These are phyloP conservation scores for Mycena vitilis DNA, from an alignment of 768 basidiomycete genomes.

Conservation along the genomic window DNA sequence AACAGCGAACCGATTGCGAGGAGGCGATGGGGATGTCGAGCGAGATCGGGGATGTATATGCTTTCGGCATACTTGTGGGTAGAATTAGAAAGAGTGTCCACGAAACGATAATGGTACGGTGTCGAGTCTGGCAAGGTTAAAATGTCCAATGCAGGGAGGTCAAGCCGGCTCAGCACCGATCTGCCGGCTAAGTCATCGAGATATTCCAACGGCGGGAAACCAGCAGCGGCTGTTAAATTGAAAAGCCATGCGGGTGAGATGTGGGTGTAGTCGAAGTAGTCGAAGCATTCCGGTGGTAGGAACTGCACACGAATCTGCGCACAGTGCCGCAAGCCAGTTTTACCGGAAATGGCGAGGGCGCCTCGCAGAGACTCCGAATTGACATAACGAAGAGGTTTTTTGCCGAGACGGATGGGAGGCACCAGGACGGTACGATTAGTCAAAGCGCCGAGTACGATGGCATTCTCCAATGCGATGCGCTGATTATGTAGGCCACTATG, in stretches of 20 bases:
- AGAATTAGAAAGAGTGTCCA: slow-evolving; percentile 53
- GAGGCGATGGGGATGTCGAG: slow-evolving; percentile 57
- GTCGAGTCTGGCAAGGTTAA: slow-evolving; percentile 62
- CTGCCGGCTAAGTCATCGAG: slow-evolving; percentile 61
- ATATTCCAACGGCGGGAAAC: slow-evolving; percentile 57
- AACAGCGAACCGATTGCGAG: slow-evolving; percentile 82
- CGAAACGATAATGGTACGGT: slow-evolving; percentile 74
- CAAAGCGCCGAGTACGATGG: slow-evolving; percentile 73
- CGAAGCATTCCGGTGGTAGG: slow-evolving; percentile 66
- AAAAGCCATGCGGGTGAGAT: slow-evolving; percentile 81
- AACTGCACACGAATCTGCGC: slow-evolving; percentile 47
- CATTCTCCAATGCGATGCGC: slow-evolving; percentile 88
- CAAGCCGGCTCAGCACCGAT: slow-evolving; percentile 59
- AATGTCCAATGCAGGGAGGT: slow-evolving; percentile 53
- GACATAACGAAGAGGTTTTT: slow-evolving; percentile 68
- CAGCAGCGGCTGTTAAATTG: slow-evolving; percentile 56
- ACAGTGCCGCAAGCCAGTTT: slow-evolving; percentile 66
- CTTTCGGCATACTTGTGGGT: slow-evolving; percentile 55
- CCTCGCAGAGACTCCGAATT: slow-evolving; percentile 61
- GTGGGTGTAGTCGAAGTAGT: slow-evolving; percentile 69
- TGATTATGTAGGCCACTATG: slow-evolving; percentile 91
- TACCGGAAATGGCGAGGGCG: slow-evolving; percentile 60
- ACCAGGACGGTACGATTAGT: slow-evolving; percentile 84
- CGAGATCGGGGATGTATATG: slow-evolving; percentile 58
- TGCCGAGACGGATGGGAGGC: slow-evolving; percentile 79